phyloP scores from a whole-genome alignment of 257 asterid species.

The Solanum ahanhuiri region DNA sequence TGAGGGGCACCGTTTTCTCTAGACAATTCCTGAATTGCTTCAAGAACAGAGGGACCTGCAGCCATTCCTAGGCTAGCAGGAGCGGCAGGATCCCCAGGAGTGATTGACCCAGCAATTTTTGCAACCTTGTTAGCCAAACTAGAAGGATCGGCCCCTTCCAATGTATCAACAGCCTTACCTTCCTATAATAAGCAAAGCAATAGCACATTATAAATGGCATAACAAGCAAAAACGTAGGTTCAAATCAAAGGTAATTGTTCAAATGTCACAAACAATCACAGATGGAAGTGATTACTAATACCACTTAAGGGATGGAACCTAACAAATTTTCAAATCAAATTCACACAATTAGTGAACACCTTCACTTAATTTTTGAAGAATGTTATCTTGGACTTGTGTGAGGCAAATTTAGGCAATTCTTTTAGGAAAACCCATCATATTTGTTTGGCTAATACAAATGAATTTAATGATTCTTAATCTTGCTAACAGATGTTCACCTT shows the following conservation, averaged over 20 bases:
- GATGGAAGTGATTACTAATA: not conserved
- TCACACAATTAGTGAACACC: not conserved
- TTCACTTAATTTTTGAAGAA: not conserved
- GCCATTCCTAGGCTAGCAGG: constrained; percentile 99
- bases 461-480: not conserved
- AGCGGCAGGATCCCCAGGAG: constrained; percentile 78
- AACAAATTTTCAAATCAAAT: not conserved
- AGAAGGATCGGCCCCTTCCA: constrained; percentile 97
- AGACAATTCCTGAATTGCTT: constrained; percentile 65
- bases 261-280: not conserved
- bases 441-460: not conserved
- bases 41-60: constrained; percentile 80
- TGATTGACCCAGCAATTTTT: constrained; percentile 69
- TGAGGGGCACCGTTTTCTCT: constrained; percentile 39
- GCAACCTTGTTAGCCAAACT: constrained; percentile 96
- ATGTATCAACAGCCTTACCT: constrained; percentile 63
- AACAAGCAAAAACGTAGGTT: not conserved
- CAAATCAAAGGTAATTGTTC: not conserved
- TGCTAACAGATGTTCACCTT: not conserved
- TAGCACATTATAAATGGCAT: not conserved
- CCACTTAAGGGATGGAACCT: not conserved
- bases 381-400: not conserved
- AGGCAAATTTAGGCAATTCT: not conserved
- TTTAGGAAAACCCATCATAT: not conserved
- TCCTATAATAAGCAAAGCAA: constrained; percentile 38